Evolutionary conservation across 306 rosid genomes (phyloP).

Genomic region (Sechiopsis laciniata): DNA sequence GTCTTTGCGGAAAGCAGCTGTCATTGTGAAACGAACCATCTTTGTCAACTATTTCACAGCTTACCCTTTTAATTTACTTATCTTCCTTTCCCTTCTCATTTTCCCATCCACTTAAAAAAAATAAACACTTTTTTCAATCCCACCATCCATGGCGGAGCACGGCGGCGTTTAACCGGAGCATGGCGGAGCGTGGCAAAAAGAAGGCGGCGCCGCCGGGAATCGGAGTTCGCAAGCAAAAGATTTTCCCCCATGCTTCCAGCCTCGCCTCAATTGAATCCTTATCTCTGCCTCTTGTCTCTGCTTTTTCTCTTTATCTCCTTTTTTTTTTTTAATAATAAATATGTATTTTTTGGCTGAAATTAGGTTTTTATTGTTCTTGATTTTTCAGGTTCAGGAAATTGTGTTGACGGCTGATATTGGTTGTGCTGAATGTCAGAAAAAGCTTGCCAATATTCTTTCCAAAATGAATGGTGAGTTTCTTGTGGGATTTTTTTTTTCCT

Average conservation of each 20-base stretch:
- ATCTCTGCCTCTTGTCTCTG: conserved; percentile 55
- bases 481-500: not conserved
- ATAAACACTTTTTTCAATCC: not conserved
- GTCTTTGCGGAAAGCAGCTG: conserved; percentile 15
- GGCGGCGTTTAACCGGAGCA: not conserved
- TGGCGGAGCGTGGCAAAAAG: conserved; percentile 8
- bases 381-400: conserved; percentile 14
- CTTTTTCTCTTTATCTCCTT: conserved; percentile 10
- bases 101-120: conserved; percentile 5
- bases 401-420: conserved; percentile 12
- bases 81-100: not conserved
- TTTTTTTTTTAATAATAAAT: too few relatives aligned
- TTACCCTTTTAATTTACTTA: not conserved
- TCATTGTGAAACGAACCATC: conserved; percentile 17
- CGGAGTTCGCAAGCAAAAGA: conserved; percentile 14
- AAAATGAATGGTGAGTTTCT: conserved; percentile 17
- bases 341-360: too few relatives aligned
- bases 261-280: conserved; percentile 33
- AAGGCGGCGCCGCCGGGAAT: not conserved
- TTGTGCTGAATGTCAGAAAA: conserved; percentile 10
- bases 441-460: conserved; percentile 4
- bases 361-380: not conserved
- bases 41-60: conserved; percentile 15
- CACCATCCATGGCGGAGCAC: not conserved
- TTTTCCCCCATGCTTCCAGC: conserved; percentile 17